These are phyloP conservation scores for Ustilaginoidea virens DNA, from an alignment of 2,329 filamentous ascomycete species.

Conservation along the genomic window DNA sequence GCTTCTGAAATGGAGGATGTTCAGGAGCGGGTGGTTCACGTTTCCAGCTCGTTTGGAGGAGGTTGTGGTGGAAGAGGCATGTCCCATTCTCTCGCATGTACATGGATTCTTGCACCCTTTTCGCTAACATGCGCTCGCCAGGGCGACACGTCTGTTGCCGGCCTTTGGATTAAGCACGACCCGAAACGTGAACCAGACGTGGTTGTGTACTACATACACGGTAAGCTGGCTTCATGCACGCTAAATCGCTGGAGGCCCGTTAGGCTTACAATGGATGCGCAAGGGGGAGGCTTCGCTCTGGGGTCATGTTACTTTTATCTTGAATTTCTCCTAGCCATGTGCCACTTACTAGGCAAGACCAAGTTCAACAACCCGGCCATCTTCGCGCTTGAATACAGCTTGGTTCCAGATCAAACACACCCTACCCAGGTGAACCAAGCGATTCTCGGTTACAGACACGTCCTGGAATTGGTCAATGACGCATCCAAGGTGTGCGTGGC, in stretches of 20 bases:
- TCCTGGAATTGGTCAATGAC: slow-evolving; percentile 41
- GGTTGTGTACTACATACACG: slow-evolving; percentile 71
- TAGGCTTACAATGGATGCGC: too few relatives aligned
- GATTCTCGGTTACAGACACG: slow-evolving; percentile 54
- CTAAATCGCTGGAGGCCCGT: too few relatives aligned
- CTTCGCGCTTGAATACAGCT: slow-evolving; percentile 66
- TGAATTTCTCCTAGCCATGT: slow-evolving; percentile 64
- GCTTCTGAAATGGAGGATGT: slow-evolving; percentile 60
- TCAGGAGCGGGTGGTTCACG: slow-evolving; percentile 51
- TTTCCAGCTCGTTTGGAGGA: slow-evolving; percentile 50
- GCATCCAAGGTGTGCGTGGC: slow-evolving; percentile 51
- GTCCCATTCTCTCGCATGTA: too few relatives aligned
- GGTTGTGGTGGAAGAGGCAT: slow-evolving; percentile 17
- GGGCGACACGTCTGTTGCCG: slow-evolving; percentile 32
- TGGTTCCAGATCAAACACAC: slow-evolving; percentile 60
- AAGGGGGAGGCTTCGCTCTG: slow-evolving; percentile 71
- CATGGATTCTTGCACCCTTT: too few relatives aligned
- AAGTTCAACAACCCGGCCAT: slow-evolving; percentile 64
- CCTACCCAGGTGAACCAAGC: slow-evolving; percentile 60
- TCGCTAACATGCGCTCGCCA: slow-evolving; percentile 3
- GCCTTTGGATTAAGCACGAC: slow-evolving; percentile 55
- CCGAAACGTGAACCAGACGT: slow-evolving; percentile 49
- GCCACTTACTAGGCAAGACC: slow-evolving; percentile 44
- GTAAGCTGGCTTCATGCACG: slow-evolving; percentile 24
- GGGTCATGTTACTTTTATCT: slow-evolving; percentile 73